Conservation (phyloP, 331 rosid species). For the Spiraea crenata region DNA sequence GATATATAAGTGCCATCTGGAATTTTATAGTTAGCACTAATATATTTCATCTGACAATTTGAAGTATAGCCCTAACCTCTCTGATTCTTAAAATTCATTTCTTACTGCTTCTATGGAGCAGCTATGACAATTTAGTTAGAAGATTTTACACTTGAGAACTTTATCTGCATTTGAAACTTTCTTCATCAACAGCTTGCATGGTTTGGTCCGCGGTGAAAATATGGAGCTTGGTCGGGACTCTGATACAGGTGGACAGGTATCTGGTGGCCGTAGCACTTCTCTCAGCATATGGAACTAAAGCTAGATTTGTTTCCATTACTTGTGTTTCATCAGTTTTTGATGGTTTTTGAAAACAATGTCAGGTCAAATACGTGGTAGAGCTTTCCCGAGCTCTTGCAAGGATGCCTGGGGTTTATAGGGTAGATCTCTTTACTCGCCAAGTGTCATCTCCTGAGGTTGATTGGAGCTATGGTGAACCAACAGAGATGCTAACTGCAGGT, state of each 20-base stretch:
- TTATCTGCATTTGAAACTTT: conserved; percentile 4
- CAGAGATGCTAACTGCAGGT: conserved; percentile 76
- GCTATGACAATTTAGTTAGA: neutral
- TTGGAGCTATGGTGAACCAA: conserved; percentile 96
- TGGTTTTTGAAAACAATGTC: conserved; percentile 24
- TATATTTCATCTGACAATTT: neutral
- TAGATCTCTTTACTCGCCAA: conserved; percentile 87
- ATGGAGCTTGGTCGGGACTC: conserved; percentile 98
- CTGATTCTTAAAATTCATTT: neutral
- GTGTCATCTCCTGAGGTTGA: conserved; percentile 74
- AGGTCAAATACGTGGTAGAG: conserved; percentile 92
- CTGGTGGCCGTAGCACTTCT: neutral
- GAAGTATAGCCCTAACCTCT: neutral
- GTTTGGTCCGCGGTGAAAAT: conserved; percentile 87
- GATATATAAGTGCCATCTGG: conserved; percentile 1
- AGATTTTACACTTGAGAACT: neutral
- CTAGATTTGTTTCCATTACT: neutral
- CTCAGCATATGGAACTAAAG: neutral
- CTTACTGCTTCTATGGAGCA: neutral
- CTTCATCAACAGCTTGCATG: conserved; percentile 65
- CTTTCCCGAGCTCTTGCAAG: conserved; percentile 84
- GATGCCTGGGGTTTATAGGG: conserved; percentile 93
- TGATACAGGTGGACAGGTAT: conserved; percentile 95
- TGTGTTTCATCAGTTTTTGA: conserved; percentile 15
- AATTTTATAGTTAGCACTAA: neutral